Base-by-base conservation (phyloP, 768 basidiomycete species). In the Psilocybe cyanescens region DNA sequence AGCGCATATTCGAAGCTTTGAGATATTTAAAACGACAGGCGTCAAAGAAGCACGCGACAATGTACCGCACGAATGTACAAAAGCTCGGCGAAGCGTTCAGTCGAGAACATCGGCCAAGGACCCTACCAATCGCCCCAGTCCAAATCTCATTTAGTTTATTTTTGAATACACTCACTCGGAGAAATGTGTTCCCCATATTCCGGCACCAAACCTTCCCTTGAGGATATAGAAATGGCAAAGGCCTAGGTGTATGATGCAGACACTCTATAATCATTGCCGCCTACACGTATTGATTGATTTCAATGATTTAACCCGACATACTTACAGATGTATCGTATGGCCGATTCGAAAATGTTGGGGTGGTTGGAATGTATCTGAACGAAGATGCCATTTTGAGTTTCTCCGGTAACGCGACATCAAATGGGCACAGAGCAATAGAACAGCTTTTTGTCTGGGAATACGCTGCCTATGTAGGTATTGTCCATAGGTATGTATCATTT, bases 381-480 rank as follows among this genome's bases (percentile, higher is more conserved):
- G 65, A 62, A 51, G 65, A 67, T 2, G 63, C 63, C 14, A 54
- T 59, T 3, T 46, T 66, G 37, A 58, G 65, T 44, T 58, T 67
- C 30, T 58, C 59, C 2, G 47, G 51, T 16, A 17, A 55, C 19
- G 45, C 58, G 37, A 51, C 60, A 12, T 50, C 63, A 49, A 57
- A 57, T 39, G 63, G 68, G 2, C 52, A 58, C 12, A 30, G 30
- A 4, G 58, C 65, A 11, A 47, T 69, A 35, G 64, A 67, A 48
- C 58, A 60, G 30, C 30, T 69, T 12, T 65, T 59, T 57, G 50
- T 31, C 19, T 66, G 64, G 68, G 65, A 67, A 41, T 67, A 67
- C 46, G 63, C 57, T 11, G 66, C 62, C 11, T 64, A 60, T 52
- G 31, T 58, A 19, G 55, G 61, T n/a, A 64, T 67, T 16, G 45